Evolutionary conservation across 495 filamentous ascomycete genomes (phyloP).

Genomic region (Aspergillus ostianus): DNA sequence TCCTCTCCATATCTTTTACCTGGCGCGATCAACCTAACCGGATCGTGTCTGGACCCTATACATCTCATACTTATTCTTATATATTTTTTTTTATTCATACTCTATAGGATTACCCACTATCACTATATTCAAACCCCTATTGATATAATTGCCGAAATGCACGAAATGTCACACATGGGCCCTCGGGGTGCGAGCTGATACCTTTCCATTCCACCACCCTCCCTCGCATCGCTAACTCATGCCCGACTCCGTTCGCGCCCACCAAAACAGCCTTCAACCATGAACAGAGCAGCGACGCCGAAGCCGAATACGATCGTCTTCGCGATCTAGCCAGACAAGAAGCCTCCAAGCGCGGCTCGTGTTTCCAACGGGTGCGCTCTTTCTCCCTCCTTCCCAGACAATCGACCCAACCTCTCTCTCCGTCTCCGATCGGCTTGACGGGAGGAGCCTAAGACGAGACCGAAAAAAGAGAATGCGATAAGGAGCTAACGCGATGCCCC

Average conservation of each 20-base stretch:
- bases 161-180: constrained; percentile 65
- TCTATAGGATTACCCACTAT: background rate
- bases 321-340: constrained; percentile 79
- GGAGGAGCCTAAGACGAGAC: background rate
- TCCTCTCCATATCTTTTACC: background rate
- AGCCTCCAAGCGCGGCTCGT: constrained; percentile 68
- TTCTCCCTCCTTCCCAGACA: constrained; percentile 3
- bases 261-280: constrained; percentile 76
- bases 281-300: constrained; percentile 58
- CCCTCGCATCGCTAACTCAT: constrained; percentile 1
- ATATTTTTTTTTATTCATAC: background rate
- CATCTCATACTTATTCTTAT: background rate
- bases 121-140: too few relatives aligned
- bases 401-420: background rate
- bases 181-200: constrained; percentile 33
- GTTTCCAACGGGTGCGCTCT: constrained; percentile 64
- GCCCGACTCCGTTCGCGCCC: background rate
- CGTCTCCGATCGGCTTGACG: constrained; percentile 5
- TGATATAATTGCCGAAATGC: constrained; percentile 41
- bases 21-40: background rate
- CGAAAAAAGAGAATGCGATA: background rate
- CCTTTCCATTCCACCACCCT: constrained; percentile 1
- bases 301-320: constrained; percentile 89
- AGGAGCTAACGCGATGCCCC: background rate
- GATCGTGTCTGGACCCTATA: background rate